Conservation (phyloP, 306 rosid genomes). For the Dalbergia cultrata region DNA sequence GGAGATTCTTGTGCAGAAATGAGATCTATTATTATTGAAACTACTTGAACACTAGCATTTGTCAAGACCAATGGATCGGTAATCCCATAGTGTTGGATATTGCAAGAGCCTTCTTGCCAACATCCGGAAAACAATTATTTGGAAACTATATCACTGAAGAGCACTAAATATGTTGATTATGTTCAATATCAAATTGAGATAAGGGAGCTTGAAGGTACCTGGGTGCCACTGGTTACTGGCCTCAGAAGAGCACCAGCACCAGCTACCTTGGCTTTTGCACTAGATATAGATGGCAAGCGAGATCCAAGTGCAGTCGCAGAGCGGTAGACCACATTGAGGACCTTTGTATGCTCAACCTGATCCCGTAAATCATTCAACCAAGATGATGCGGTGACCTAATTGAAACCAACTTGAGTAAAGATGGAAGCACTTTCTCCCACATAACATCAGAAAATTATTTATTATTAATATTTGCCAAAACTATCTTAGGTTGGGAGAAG, state of each 20-base stretch:
- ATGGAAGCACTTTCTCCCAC: neutral
- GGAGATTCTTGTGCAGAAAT: neutral
- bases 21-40: neutral
- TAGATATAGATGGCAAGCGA: constrained; percentile 84
- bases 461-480: neutral
- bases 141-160: constrained; percentile 36
- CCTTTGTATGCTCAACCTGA: constrained; percentile 88
- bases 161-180: neutral
- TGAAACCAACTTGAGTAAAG: constrained; percentile 34
- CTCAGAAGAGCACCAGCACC: constrained; percentile 85
- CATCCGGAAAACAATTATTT: neutral
- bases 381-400: constrained; percentile 90
- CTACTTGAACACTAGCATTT: neutral
- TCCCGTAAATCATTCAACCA: constrained; percentile 97
- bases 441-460: neutral
- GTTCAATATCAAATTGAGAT: constrained; percentile 9
- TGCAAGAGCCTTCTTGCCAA: constrained; percentile 16
- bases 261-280: constrained; percentile 89
- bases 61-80: constrained; percentile 30
- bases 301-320: constrained; percentile 97
- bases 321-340: constrained; percentile 89
- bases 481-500: constrained; percentile 29
- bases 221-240: constrained; percentile 94
- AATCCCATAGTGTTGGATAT: constrained; percentile 17
- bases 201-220: constrained; percentile 60